Percentiles rank a stretch among this genome's conserved stretches.
These are phyloP conservation scores for Aspergillus hortae DNA, from an alignment of 2,329 filamentous ascomycete genomes.

Conservation along the genomic window DNA sequence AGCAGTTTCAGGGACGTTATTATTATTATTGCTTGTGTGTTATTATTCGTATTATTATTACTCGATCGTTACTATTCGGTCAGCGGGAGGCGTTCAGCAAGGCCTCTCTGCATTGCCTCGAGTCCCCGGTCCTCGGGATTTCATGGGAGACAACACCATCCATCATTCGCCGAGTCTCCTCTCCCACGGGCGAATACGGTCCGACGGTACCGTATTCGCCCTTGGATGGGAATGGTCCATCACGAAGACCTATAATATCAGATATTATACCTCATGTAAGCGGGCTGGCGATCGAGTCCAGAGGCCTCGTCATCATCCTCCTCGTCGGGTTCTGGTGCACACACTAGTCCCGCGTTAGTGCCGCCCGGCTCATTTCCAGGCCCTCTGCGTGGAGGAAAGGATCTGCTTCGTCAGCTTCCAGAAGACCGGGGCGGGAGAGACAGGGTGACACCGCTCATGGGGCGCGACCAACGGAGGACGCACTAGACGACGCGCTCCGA, in stretches of 20 bases:
- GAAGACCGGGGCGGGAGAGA: conserved; percentile 5
- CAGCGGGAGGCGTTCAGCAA: background rate
- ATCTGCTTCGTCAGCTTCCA: conserved; percentile 15
- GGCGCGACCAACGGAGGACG: conserved; percentile 5
- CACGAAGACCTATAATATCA: background rate
- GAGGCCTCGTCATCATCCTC: background rate
- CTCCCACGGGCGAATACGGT: conserved; percentile 13
- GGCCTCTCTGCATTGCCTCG: background rate
- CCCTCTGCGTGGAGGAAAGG: background rate
- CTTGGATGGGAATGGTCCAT: background rate
- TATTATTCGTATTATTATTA: background rate
- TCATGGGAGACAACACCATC: background rate
- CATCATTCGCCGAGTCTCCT: background rate
- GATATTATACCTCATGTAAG: too few species aligned
- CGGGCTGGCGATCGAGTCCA: background rate
- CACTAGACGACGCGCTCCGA: background rate
- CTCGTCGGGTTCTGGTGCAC: background rate
- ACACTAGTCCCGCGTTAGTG: background rate
- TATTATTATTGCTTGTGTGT: background rate
- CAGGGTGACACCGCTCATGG: conserved; percentile 13
- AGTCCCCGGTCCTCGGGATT: conserved; percentile 1
- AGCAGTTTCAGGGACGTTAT: background rate
- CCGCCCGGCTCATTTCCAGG: background rate
- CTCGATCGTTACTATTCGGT: background rate
- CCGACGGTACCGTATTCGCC: conserved; percentile 6